Base-by-base conservation (phyloP, 2,329 filamentous ascomycete species). In the Neophaeococcomyces mojaviensis region DNA sequence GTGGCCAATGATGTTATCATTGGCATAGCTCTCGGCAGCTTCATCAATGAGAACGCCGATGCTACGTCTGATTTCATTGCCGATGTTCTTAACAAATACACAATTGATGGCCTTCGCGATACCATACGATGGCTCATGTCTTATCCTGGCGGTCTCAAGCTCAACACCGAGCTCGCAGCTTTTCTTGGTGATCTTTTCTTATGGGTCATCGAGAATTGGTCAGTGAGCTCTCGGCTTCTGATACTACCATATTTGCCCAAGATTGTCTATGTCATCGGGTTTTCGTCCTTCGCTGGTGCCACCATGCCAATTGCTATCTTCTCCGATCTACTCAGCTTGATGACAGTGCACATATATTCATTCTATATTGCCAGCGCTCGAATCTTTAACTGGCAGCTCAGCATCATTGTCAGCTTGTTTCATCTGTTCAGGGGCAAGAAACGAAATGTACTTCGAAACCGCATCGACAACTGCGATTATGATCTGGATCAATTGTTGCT, bases 201-300 rank as follows among this genome's bases (percentile, higher is more conserved):
- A 2, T 98, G 92, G 92, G 92, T 98, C 39, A 97, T 98, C 54
- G 89, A 96, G 55, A 94, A 96, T 62, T 98, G 92, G 92, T 86
- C 87, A 38, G 55, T 60, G 45, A 58, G 54, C 7, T 48, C 39
- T 28, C 19, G n/a, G 46, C 83, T 84, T 76, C 56, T 92, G 59
- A 86, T 96, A 60, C 76, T 79, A 47, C 90, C 92, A 1, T 75
- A 82, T 32, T 71, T 98, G n/a, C 88, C 89, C 9, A 78, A 81
- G 49, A 77, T 98, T 49, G 86, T 98, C 55, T 92, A 87, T 72
- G 81, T 96, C 58, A 87, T 98, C 52, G 92, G 92, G 33, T 88
- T 94, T 59, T 94, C 89, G 4, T 88, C 88, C 59, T 97, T 98
- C 64, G 90, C 87, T 2, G 92, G 92, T 8, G 92, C 92, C 44